These are phyloP conservation scores for Sequoia sempervirens DNA, from an alignment of 75 land plant species.

Conservation along the genomic window DNA sequence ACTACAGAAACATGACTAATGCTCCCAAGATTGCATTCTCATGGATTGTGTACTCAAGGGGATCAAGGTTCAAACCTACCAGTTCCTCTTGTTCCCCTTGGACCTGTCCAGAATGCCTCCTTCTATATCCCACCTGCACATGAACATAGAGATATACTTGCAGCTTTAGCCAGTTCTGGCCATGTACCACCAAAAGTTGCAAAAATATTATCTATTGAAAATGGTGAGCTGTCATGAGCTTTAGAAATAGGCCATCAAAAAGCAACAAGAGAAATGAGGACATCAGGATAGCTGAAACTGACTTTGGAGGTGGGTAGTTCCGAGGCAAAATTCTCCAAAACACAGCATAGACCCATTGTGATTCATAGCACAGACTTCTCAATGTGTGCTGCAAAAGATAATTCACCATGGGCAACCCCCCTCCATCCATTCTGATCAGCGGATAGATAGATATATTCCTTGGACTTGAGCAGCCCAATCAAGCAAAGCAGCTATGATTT, in stretches of 20 bases:
- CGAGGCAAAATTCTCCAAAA: constrained; percentile 72
- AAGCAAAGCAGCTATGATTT: constrained; percentile 1
- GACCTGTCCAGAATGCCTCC: constrained; percentile 51
- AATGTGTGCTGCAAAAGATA: constrained; percentile 66
- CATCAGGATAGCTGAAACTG: constrained; percentile 4
- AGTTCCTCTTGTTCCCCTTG: constrained; percentile 79
- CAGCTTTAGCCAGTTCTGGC: neutral
- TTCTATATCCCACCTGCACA: constrained; percentile 68
- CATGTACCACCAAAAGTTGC: neutral
- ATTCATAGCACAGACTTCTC: constrained; percentile 55
- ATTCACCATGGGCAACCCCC: constrained; percentile 43
- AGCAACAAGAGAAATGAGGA: neutral
- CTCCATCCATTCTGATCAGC: constrained; percentile 37
- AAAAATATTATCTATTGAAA: neutral
- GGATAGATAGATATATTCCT: neutral
- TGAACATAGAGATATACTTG: neutral
- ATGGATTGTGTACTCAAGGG: neutral
- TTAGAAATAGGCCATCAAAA: neutral
- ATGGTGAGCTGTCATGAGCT: neutral
- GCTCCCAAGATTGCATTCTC: neutral
- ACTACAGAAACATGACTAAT: neutral
- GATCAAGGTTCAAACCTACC: constrained; percentile 25
- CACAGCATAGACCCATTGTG: constrained; percentile 70
- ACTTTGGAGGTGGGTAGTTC: constrained; percentile 82
- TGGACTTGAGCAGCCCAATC: neutral